Conservation (phyloP, 371 early-diverging fungal genomes). For the Umbelopsis sp. region DNA sequence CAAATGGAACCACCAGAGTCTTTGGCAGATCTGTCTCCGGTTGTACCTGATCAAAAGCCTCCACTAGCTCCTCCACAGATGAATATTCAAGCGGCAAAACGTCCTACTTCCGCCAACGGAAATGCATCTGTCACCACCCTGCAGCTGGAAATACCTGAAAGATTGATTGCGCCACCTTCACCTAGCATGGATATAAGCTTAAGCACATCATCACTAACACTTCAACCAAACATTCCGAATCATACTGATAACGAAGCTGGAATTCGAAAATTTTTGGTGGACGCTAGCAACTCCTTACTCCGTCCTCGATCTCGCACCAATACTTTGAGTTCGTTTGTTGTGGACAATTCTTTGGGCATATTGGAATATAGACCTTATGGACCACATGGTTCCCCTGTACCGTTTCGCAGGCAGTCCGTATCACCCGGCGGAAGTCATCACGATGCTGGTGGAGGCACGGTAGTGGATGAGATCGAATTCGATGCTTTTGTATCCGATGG, state of each 20-base stretch:
- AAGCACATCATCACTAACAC: conserved; percentile 1
- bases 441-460: conserved; percentile 30
- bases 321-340: conserved; percentile 44
- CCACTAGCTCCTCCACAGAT: conserved; percentile 21
- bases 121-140: conserved; percentile 21
- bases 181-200: background rate
- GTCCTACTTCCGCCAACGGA: conserved; percentile 18
- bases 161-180: conserved; percentile 2
- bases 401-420: conserved; percentile 45
- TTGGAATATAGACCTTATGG: conserved; percentile 23
- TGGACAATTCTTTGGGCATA: conserved; percentile 32
- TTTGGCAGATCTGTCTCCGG: conserved; percentile 21
- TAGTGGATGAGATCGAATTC: conserved; percentile 58
- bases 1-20: conserved; percentile 19
- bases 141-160: conserved; percentile 20
- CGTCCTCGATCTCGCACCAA: conserved; percentile 60
- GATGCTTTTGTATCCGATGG: conserved; percentile 63
- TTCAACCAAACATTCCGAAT: background rate
- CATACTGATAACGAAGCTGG: conserved; percentile 2
- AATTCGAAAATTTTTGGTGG: background rate
- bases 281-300: conserved; percentile 32
- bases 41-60: conserved; percentile 23
- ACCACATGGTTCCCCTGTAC: conserved; percentile 37
- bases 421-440: conserved; percentile 22
- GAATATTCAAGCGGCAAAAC: conserved; percentile 25